Conservation (phyloP, 2,329 filamentous ascomycete species). For the Diplodia corticola region DNA sequence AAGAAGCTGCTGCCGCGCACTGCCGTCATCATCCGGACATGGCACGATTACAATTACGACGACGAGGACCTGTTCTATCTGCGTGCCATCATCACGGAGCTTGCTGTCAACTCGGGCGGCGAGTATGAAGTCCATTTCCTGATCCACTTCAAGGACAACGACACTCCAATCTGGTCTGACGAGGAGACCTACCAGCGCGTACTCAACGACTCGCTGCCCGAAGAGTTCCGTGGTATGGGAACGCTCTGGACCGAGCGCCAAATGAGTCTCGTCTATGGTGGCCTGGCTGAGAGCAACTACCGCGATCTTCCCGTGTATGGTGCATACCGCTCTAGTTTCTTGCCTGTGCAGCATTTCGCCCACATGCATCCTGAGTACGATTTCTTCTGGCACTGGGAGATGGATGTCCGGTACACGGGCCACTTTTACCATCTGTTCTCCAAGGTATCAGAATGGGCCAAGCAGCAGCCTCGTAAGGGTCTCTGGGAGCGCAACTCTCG, state of each 20-base stretch:
- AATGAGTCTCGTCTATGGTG: slow-evolving; percentile 57
- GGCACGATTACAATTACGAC: slow-evolving; percentile 76
- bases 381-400: slow-evolving; percentile 93
- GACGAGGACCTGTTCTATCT: slow-evolving; percentile 81
- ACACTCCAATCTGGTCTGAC: slow-evolving; percentile 79
- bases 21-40: slow-evolving; percentile 78
- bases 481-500: slow-evolving; percentile 76
- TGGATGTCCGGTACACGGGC: slow-evolving; percentile 87
- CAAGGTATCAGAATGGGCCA: slow-evolving; percentile 65
- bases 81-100: slow-evolving; percentile 76
- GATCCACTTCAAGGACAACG: slow-evolving; percentile 78
- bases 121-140: slow-evolving; percentile 84
- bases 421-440: slow-evolving; percentile 83
- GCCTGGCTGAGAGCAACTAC: slow-evolving; percentile 52
- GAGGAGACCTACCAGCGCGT: slow-evolving; percentile 70
- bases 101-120: slow-evolving; percentile 73
- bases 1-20: slow-evolving; percentile 58
- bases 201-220: slow-evolving; percentile 50
- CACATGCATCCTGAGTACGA: slow-evolving; percentile 86
- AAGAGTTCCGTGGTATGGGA: slow-evolving; percentile 54
- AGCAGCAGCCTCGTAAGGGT: slow-evolving; percentile 66
- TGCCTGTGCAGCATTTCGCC: slow-evolving; percentile 94
- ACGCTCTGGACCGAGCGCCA: slow-evolving; percentile 55
- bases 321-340: slow-evolving; percentile 72
- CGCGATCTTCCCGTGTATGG: slow-evolving; percentile 68